Conservation (phyloP, 75 land plant species). For the Gnetum montanum region DNA sequence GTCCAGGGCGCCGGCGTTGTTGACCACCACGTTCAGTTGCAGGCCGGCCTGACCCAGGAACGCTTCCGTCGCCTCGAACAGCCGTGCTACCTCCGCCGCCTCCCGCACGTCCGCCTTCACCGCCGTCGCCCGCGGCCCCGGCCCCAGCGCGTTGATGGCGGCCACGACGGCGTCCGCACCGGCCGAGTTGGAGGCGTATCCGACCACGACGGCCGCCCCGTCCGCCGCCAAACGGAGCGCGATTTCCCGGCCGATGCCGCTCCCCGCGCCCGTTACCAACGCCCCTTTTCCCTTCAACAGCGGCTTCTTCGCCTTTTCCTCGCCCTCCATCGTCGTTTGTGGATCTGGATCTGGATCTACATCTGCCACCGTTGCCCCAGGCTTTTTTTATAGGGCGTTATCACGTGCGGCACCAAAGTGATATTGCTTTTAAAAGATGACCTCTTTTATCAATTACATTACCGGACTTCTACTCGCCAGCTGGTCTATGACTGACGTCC, state of each 20-base stretch:
- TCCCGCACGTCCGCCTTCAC: slow-evolving; percentile 31
- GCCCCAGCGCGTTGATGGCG: slow-evolving; percentile 13
- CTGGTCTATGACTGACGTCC: too few species aligned
- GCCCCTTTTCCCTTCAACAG: slow-evolving; percentile 56
- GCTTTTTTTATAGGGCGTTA: too few species aligned
- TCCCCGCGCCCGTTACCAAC: slow-evolving; percentile 67
- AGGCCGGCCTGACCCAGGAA: slow-evolving; percentile 19
- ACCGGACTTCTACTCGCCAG: too few species aligned
- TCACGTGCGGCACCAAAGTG: too few species aligned
- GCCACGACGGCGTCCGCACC: slow-evolving; percentile 37
- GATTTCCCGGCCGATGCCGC: slow-evolving; percentile 53
- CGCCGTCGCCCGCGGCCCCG: slow-evolving; percentile 17
- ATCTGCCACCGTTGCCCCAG: too few species aligned
- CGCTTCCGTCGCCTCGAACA: slow-evolving; percentile 39
- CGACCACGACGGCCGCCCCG: slow-evolving; percentile 56
- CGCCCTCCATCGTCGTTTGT: too few species aligned
- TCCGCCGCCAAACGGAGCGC: slow-evolving; percentile 43
- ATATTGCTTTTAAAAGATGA: too few species aligned
- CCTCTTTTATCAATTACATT: too few species aligned
- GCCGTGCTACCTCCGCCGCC: slow-evolving; percentile 17
- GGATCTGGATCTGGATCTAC: too few species aligned
- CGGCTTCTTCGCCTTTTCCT: slow-evolving; percentile 46
- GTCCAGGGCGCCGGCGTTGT: too few species aligned
- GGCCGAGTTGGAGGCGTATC: slow-evolving; percentile 32
- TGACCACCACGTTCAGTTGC: slow-evolving; percentile 31